Evolutionary conservation across 495 filamentous ascomycete species (phyloP), one percentile per base, ranked within the genome.

Genomic region (Podospora pseudopauciseta): DNA sequence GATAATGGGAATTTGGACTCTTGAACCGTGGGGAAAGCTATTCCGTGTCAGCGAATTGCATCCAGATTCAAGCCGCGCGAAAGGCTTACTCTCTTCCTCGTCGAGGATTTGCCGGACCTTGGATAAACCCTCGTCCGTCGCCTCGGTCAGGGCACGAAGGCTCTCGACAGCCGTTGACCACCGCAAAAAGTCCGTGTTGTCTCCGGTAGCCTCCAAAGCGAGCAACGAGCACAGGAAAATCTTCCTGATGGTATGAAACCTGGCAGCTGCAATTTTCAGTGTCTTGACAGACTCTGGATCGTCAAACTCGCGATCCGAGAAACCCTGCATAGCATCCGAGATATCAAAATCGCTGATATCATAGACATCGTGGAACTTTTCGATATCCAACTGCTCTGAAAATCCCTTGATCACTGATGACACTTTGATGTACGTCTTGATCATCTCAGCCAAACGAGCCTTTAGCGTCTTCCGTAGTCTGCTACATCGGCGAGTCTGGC

Each of bases 301-400:
- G 44, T 96, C 90, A 69, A 86, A 82, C 34, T 90, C 86, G 39
- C 80, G 76, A 32, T 90, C 86, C 1, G 84, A 78, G 58, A 89
- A 86, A 3, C 86, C 86, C 26, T 84, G 76, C 66, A 87, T 82
- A 4, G 89, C 87, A 65, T 91, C 90, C 60, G 84, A 82, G 16
- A 94, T 83, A 71, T 98, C 94, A 39, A 87, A 86, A 60, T 89
- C 84, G 65, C 86, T 92, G 67, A 98, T 89, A 72, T 98, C 93
- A 71, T 97, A 97, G 49, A 97, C 90, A 72, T 97, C 93, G 68
- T 91, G 88, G 75, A 93, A 97, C 79, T 92, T 95, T 61, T 93
- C 94, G 16, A 97, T 81, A 72, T 97, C 91, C 60, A 88, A 81
- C 70, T 90, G 85, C 74, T 93, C 88, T 1, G 92, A 87, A 44